Conservation (phyloP, 2,329 filamentous ascomycete species). For the Penicillium sclerotigenum region DNA sequence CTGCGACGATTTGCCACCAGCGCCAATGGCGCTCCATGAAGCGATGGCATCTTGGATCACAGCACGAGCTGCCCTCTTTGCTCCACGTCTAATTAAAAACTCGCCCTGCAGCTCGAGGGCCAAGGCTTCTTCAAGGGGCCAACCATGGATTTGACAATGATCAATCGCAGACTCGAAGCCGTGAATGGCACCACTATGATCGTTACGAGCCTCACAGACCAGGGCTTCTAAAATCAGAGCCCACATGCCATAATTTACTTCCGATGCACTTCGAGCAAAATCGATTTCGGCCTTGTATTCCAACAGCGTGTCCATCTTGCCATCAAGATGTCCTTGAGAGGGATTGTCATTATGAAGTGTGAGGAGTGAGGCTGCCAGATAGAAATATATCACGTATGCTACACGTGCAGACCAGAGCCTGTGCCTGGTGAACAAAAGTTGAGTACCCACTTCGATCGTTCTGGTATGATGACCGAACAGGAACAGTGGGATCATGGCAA, state of each 20-base stretch:
- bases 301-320: conserved; percentile 48
- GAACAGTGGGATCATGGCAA: conserved; percentile 47
- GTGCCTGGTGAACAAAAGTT: conserved; percentile 41
- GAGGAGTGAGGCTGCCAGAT: conserved; percentile 44
- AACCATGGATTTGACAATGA: conserved; percentile 57
- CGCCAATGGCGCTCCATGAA: conserved; percentile 58
- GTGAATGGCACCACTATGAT: conserved; percentile 47
- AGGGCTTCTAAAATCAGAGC: conserved; percentile 56
- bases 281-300: conserved; percentile 54
- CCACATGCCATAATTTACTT: conserved; percentile 60
- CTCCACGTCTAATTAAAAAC: conserved; percentile 56
- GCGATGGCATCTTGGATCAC: conserved; percentile 58
- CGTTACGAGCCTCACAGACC: conserved; percentile 49
- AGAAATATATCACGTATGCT: conserved; percentile 45
- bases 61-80: conserved; percentile 56
- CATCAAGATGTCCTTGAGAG: conserved; percentile 42
- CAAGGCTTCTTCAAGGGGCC: conserved; percentile 58
- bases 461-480: conserved; percentile 47
- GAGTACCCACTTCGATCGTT: conserved; percentile 43
- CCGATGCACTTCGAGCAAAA: conserved; percentile 51
- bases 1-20: conserved; percentile 57
- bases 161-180: conserved; percentile 57
- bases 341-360: conserved; percentile 45
- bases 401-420: conserved; percentile 48
- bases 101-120: conserved; percentile 60